These are phyloP conservation scores for Trichoderma gamsii DNA, from an alignment of 495 filamentous ascomycete species.

Conservation along the genomic window DNA sequence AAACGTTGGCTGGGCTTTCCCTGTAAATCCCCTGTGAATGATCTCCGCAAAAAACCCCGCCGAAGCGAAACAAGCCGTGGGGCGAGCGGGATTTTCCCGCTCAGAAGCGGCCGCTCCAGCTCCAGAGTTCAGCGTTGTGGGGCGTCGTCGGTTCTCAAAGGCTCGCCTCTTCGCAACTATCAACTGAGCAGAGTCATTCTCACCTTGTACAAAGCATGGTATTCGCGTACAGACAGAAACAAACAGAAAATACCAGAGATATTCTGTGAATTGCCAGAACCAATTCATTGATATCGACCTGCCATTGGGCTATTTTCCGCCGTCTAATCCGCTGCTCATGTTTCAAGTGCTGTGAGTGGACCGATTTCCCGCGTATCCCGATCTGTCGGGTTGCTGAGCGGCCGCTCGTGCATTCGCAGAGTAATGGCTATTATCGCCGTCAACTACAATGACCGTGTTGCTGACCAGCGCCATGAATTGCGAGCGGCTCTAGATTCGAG, in stretches of 20 bases:
- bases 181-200: neutral
- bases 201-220: neutral
- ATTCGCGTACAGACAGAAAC: neutral
- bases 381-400: neutral
- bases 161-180: neutral
- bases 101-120: slow-evolving; percentile 4
- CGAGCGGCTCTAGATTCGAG: neutral
- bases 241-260: neutral
- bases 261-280: neutral
- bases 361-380: neutral
- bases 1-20: too few species aligned
- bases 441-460: neutral
- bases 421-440: neutral
- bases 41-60: neutral
- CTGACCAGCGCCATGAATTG: neutral
- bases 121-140: neutral
- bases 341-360: slow-evolving; percentile 11
- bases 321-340: neutral
- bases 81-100: neutral
- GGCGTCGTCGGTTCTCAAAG: neutral
- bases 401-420: neutral
- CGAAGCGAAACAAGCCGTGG: neutral
- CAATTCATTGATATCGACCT: neutral
- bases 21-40: too few species aligned
- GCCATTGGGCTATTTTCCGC: neutral